Evolutionary conservation across 2,329 filamentous ascomycete genomes (phyloP), one percentile per base, ranked within the genome.

Genomic region (Metarhizium rileyi): DNA sequence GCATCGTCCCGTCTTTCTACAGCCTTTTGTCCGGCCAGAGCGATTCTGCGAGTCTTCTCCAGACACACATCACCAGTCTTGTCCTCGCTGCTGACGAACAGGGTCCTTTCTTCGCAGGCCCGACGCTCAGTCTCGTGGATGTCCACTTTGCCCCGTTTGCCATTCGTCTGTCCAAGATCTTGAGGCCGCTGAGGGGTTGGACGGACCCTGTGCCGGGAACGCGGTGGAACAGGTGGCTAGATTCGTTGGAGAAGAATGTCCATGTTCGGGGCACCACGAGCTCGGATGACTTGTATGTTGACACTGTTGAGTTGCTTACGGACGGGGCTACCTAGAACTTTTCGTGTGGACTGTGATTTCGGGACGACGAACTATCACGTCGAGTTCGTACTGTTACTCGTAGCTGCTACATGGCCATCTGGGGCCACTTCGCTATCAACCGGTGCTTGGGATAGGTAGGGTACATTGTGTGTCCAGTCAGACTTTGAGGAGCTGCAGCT

Each of bases 1-100:
- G 83, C 55, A 81, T 95, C 49, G 78, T 94, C 2, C 86, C 88
- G 0, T 70, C 73, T 10, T 94, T 94, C 70, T 90, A 89, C 66
- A 76, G 77, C 30, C 74, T 90, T 18, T 73, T 93, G 0, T 82
- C 84, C 64, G 78, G 81, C 2, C 77, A 86, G 58, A 63, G 76
- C 10, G 70, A 77, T 42, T 70, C 77, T 55, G 78, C 78, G 0
- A 73, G 77, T 44, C 78, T 80, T 52, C 73, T 95, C 26, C 80
- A 81, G 55, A 71, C 70, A 27, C 77, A 86, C 50, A 84, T 95
- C 56, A 69, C 72, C 12, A 59, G 60, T 16, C 66, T 76, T 5
- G 63, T 70, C n/a, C 58, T 83, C 20, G 72, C 71, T 4, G 71
- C 73, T 1, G 71, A 74, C 44, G 67, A 72, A 56, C 56, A 74